Evolutionary conservation across 257 asterid species (phyloP).

Genomic region (Solanum tacnaense): DNA sequence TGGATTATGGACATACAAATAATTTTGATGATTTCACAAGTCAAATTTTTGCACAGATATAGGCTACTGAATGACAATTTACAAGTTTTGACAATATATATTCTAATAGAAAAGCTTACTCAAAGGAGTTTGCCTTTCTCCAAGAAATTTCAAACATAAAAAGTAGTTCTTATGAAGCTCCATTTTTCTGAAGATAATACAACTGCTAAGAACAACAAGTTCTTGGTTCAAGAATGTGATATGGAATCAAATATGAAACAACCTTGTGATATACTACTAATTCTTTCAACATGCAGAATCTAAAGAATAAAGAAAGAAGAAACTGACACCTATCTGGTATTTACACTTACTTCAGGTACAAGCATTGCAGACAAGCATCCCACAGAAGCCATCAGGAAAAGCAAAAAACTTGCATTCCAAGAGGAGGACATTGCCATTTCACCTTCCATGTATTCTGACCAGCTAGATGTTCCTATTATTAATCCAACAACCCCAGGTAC

Average conservation of each 20-base stretch:
- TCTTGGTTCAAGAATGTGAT: background rate
- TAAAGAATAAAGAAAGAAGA: background rate
- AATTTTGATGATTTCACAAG: background rate
- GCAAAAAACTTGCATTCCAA: conserved; percentile 24
- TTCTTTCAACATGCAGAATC: background rate
- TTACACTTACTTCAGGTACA: conserved; percentile 35
- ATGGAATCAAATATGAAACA: background rate
- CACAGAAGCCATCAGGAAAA: conserved; percentile 22
- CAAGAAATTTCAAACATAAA: background rate
- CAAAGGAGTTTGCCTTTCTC: background rate
- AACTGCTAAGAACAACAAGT: background rate
- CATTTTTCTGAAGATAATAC: background rate
- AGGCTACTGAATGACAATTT: background rate
- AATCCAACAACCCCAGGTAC: conserved; percentile 51
- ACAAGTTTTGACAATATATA: background rate
- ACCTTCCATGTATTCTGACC: conserved; percentile 18
- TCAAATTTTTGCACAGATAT: background rate
- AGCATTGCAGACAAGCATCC: conserved; percentile 25
- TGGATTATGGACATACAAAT: background rate
- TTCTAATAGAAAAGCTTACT: background rate
- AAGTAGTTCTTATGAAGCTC: background rate
- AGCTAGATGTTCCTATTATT: conserved; percentile 58
- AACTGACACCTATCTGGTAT: background rate
- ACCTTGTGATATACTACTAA: background rate
- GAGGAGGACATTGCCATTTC: conserved; percentile 28